Conservation (phyloP, 2,329 filamentous ascomycete species). For the Colletotrichum coccodes region DNA sequence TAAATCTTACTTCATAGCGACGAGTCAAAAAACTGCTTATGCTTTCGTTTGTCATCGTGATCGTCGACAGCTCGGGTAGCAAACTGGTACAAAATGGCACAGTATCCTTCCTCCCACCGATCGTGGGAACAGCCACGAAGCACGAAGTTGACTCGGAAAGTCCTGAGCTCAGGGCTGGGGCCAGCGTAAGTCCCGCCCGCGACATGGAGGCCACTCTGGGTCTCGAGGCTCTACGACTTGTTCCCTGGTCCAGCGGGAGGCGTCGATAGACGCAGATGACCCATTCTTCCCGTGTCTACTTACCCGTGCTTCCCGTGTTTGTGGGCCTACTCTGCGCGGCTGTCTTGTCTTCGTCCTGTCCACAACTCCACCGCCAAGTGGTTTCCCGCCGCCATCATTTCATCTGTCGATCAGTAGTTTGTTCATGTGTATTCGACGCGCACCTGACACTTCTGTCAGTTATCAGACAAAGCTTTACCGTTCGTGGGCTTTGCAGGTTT, state of each 20-base stretch:
- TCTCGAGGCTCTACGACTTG: not conserved
- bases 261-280: not conserved
- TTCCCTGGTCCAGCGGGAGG: not conserved
- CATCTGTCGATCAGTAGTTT: not conserved
- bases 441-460: no score
- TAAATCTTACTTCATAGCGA: not conserved
- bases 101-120: not conserved
- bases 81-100: not conserved
- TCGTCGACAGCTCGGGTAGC: not conserved
- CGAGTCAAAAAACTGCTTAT: not conserved
- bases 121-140: not conserved
- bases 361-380: not conserved
- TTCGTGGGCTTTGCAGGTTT: not conserved
- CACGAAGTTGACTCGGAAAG: not conserved
- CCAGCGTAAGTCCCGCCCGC: not conserved
- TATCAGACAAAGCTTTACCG: not conserved
- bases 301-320: not conserved
- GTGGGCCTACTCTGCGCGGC: not conserved
- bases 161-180: not conserved
- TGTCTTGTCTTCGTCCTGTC: not conserved
- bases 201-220: not conserved
- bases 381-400: not conserved
- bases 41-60: not conserved
- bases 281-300: constrained; percentile 1
- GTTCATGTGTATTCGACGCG: not conserved